A percentile compares a stretch with the other conserved stretches of the same genome.
Evolutionary conservation across 257 asterid genomes (phyloP).

Genomic region (Solanum boliviense): DNA sequence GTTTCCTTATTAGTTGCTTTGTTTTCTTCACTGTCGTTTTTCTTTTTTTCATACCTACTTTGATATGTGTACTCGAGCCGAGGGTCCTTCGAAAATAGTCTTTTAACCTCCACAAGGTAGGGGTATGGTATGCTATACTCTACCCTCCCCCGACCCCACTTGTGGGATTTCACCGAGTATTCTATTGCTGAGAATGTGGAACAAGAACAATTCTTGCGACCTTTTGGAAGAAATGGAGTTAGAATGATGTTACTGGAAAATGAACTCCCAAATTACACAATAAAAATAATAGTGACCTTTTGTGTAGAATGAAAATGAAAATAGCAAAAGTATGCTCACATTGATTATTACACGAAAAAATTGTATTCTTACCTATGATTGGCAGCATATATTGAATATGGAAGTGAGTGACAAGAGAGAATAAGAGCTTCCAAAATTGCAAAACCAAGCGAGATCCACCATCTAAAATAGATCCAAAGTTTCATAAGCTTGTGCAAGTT

Average conservation of each 20-base stretch:
- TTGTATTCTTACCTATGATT: conserved; percentile 59
- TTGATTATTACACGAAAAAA: not conserved
- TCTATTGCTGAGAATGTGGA: not conserved
- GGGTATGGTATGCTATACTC: not conserved
- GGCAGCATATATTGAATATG: conserved; percentile 85
- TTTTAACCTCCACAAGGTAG: not conserved
- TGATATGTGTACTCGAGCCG: not conserved
- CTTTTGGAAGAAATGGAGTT: not conserved
- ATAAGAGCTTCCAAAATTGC: conserved; percentile 70
- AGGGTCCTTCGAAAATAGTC: too few relatives aligned
- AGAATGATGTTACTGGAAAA: not conserved
- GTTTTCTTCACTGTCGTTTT: not conserved
- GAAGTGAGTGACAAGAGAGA: conserved; percentile 79
- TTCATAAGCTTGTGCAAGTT: conserved; percentile 1
- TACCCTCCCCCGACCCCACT: not conserved
- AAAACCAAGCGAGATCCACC: conserved; percentile 97
- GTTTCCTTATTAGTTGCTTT: not conserved
- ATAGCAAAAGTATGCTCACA: not conserved
- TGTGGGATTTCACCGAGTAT: not conserved
- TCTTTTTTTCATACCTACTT: not conserved
- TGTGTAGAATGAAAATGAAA: not conserved
- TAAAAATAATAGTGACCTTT: not conserved
- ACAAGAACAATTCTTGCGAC: not conserved
- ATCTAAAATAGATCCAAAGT: conserved; percentile 44
- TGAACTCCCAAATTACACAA: not conserved